Percentiles rank a stretch among this genome's conserved stretches.
Conservation (phyloP, 345 rosid species). For the Physaria fendleri region DNA sequence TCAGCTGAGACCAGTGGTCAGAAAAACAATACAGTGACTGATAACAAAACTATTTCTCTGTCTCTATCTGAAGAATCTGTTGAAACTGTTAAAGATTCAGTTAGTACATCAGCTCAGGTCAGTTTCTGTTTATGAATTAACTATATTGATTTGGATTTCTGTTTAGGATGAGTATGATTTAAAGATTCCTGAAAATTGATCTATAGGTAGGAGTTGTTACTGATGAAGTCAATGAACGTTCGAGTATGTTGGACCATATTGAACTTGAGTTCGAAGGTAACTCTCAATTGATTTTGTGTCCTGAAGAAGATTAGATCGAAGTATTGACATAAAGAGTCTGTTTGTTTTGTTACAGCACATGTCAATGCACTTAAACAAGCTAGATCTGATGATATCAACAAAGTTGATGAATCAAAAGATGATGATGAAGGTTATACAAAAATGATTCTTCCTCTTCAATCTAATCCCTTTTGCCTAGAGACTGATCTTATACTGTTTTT, state of each 20-base stretch:
- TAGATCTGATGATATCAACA: slow-evolving; percentile 21
- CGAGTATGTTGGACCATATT: slow-evolving; percentile 27
- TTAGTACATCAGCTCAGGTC: slow-evolving; percentile 20
- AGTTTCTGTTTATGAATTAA: background rate
- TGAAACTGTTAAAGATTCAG: slow-evolving; percentile 11
- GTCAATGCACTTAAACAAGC: slow-evolving; percentile 10
- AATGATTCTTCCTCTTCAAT: background rate
- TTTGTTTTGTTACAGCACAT: slow-evolving; percentile 10
- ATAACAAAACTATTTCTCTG: slow-evolving; percentile 25
- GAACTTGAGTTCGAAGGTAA: slow-evolving; percentile 26
- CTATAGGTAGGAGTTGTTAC: slow-evolving; percentile 28
- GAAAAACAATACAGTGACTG: slow-evolving; percentile 24
- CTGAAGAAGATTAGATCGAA: slow-evolving; percentile 1
- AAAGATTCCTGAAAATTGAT: background rate
- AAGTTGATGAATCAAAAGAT: slow-evolving; percentile 19
- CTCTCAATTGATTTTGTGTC: background rate
- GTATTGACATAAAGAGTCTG: background rate
- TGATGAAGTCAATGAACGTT: slow-evolving; percentile 20
- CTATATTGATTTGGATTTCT: background rate
- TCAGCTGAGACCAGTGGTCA: slow-evolving; percentile 24
- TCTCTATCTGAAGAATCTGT: slow-evolving; percentile 19
- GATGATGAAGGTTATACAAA: slow-evolving; percentile 14
- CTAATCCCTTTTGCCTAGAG: background rate
- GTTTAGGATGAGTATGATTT: background rate
- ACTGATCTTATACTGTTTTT: background rate